phyloP scores from a whole-genome alignment of 768 basidiomycete genomes.

The Lactifluus echinatus region DNA sequence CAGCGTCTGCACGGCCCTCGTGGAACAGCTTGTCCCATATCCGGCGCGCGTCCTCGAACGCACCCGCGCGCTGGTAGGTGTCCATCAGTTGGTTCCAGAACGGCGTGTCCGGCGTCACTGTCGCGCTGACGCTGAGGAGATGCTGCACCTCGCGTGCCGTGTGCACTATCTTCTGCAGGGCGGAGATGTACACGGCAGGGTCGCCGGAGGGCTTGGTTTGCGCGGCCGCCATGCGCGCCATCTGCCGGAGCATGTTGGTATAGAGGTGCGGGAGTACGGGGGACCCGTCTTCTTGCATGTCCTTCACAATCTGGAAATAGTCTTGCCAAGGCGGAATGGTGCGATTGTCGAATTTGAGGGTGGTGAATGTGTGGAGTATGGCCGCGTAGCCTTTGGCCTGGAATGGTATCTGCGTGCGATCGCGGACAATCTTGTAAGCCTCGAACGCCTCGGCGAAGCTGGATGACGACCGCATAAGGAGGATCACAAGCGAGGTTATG shows the following conservation, averaged over 20 bases:
- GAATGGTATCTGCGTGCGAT: conserved; percentile 29
- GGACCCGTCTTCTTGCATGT: conserved; percentile 66
- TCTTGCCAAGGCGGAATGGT: conserved; percentile 30
- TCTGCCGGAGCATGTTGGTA: conserved; percentile 52
- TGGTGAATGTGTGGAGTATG: conserved; percentile 57
- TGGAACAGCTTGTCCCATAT: conserved; percentile 73
- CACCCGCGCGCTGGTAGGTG: conserved; percentile 73
- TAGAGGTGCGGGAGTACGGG: conserved; percentile 52
- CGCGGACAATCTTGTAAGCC: conserved; percentile 42
- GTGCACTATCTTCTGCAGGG: conserved; percentile 32
- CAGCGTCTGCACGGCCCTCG: conserved; percentile 47
- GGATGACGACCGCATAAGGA: conserved; percentile 57
- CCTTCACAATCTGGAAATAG: conserved; percentile 69
- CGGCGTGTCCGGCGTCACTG: conserved; percentile 53
- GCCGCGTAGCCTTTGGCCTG: conserved; percentile 51
- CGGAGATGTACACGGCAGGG: conserved; percentile 18
- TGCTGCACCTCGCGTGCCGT: conserved; percentile 64
- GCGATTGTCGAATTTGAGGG: conserved; percentile 40
- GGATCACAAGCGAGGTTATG: conserved; percentile 44
- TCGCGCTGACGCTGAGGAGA: conserved; percentile 67
- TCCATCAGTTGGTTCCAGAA: conserved; percentile 78
- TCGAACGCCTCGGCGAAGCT: conserved; percentile 52
- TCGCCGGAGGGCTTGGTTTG: conserved; percentile 19
- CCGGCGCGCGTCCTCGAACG: conserved; percentile 59
- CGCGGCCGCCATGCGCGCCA: conserved; percentile 38